These are phyloP conservation scores for Trichocomaceae sp. DNA, from an alignment of 2,329 filamentous ascomycete genomes.

Conservation along the genomic window DNA sequence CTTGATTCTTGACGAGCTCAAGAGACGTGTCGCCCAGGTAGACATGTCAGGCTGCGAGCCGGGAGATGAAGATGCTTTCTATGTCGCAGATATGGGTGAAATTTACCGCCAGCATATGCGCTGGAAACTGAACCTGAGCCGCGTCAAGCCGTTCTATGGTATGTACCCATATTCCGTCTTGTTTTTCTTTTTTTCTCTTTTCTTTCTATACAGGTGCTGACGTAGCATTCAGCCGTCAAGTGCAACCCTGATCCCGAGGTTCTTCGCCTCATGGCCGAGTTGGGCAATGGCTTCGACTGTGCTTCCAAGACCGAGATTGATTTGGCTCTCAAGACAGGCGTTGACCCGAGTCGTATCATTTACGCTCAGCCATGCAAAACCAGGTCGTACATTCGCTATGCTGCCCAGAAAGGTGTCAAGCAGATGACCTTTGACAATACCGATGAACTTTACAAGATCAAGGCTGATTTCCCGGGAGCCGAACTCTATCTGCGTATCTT, in stretches of 20 bases:
- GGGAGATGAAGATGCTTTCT: slow-evolving; percentile 96
- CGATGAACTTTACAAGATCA: slow-evolving; percentile 97
- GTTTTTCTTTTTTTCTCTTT: slow-evolving; percentile 5
- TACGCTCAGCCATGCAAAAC: slow-evolving; percentile 99
- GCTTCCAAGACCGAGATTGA: slow-evolving; percentile 97
- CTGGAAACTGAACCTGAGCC: slow-evolving; percentile 90
- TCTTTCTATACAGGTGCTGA: slow-evolving; percentile 9
- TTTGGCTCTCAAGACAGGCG: slow-evolving; percentile 73
- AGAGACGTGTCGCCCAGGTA: slow-evolving; percentile 74
- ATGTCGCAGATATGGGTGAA: slow-evolving; percentile 94
- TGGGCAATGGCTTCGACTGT: slow-evolving; percentile 96
- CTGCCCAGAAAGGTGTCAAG: slow-evolving; percentile 74
- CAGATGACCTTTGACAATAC: slow-evolving; percentile 99
- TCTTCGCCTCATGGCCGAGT: slow-evolving; percentile 73
- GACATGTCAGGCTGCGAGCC: slow-evolving; percentile 82
- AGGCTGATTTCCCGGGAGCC: slow-evolving; percentile 79
- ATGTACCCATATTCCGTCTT: slow-evolving; percentile 29
- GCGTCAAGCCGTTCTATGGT: slow-evolving; percentile 96
- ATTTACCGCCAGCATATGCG: slow-evolving; percentile 97
- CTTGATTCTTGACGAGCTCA: slow-evolving; percentile 79
- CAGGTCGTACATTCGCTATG: slow-evolving; percentile 92
- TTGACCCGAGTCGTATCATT: slow-evolving; percentile 87
- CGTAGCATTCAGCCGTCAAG: slow-evolving; percentile 67
- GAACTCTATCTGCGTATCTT: slow-evolving; percentile 91
- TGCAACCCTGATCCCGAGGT: slow-evolving; percentile 94